These are phyloP conservation scores for Penicillium malachiteum DNA, from an alignment of 495 filamentous ascomycete species.

Conservation along the genomic window DNA sequence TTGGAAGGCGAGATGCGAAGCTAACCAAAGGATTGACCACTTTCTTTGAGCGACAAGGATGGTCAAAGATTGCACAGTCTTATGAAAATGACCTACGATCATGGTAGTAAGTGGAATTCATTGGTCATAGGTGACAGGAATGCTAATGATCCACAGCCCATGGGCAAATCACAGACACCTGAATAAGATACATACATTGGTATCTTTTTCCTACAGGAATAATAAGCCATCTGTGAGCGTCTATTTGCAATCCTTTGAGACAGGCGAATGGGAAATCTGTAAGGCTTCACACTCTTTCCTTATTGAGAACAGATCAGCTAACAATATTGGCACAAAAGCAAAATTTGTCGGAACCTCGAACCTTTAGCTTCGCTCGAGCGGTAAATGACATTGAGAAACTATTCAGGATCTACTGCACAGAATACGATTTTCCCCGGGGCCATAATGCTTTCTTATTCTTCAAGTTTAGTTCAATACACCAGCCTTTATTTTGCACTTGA, in stretches of 20 bases:
- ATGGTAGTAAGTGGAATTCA: background rate
- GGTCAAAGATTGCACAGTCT: background rate
- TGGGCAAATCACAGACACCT: background rate
- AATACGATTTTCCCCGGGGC: too few relatives aligned
- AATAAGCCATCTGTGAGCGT: background rate
- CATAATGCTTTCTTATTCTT: too few relatives aligned
- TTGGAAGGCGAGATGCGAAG: constrained; percentile 11
- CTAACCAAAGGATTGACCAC: constrained; percentile 8
- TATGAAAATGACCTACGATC: background rate
- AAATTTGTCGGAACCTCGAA: background rate
- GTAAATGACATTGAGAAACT: too few relatives aligned
- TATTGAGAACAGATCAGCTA: background rate
- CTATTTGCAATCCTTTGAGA: background rate
- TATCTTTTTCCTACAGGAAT: background rate
- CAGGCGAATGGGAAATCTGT: background rate
- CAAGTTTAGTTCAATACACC: too few relatives aligned
- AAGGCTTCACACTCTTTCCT: background rate
- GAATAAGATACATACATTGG: background rate
- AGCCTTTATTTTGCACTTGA: too few relatives aligned
- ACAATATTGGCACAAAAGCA: background rate
- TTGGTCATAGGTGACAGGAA: background rate
- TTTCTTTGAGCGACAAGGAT: constrained; percentile 9
- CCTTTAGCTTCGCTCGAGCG: background rate
- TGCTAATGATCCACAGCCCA: background rate
- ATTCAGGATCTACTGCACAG: too few relatives aligned